Evolutionary conservation across 768 basidiomycete species (phyloP).

Genomic region (Rhizopogon vinicolor): DNA sequence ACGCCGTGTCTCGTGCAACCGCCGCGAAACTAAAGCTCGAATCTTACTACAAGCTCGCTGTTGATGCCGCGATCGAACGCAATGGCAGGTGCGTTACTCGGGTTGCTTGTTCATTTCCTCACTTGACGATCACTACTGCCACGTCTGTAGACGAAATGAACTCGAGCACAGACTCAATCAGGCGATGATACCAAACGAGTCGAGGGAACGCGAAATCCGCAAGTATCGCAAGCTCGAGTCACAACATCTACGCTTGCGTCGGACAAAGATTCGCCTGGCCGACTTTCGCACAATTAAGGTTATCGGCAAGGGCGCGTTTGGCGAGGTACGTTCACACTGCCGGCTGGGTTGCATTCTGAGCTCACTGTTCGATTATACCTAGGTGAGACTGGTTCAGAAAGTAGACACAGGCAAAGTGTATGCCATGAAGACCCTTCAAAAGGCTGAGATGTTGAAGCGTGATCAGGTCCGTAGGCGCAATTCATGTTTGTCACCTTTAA

Average conservation of each 20-base stretch:
- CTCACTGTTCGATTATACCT: constrained; percentile 6
- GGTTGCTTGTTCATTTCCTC: not conserved
- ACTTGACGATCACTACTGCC: constrained; percentile 2
- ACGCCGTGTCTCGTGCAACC: constrained; percentile 84
- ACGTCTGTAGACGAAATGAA: constrained; percentile 67
- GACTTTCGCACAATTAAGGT: constrained; percentile 98
- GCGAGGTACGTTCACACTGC: constrained; percentile 59
- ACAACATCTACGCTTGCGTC: constrained; percentile 84
- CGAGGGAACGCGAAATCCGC: constrained; percentile 84
- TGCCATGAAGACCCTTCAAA: constrained; percentile 98
- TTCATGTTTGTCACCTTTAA: not conserved
- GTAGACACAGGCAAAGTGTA: constrained; percentile 97
- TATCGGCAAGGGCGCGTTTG: constrained; percentile 98
- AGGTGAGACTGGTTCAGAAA: constrained; percentile 97
- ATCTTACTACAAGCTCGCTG: constrained; percentile 97
- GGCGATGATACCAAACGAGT: constrained; percentile 65
- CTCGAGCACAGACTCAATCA: constrained; percentile 83
- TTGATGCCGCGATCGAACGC: constrained; percentile 93
- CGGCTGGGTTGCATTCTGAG: not conserved
- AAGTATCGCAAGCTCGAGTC: constrained; percentile 85
- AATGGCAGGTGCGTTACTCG: constrained; percentile 72
- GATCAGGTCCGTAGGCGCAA: constrained; percentile 69
- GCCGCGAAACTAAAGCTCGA: constrained; percentile 96
- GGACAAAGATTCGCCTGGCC: constrained; percentile 88
- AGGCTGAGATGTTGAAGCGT: constrained; percentile 98